These are phyloP conservation scores for Laguncularia racemosa DNA, from an alignment of 345 rosid genomes.

Conservation along the genomic window DNA sequence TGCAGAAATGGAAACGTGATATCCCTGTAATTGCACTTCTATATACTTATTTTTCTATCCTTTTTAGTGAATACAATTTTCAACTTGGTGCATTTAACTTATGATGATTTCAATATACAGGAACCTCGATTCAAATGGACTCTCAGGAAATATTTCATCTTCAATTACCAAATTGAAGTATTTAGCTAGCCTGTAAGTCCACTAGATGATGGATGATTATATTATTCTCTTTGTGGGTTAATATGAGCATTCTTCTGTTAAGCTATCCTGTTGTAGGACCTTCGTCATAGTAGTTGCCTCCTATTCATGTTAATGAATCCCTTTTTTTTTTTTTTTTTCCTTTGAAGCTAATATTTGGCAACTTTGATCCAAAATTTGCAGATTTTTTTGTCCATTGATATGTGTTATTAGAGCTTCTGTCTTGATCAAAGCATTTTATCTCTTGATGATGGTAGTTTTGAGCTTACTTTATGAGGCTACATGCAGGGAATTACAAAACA, in stretches of 20 bases:
- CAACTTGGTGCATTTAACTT: not conserved
- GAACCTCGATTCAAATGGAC: conserved; percentile 62
- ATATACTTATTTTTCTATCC: not conserved
- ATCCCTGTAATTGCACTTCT: conserved; percentile 50
- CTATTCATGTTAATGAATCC: no score
- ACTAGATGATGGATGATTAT: conserved; percentile 3
- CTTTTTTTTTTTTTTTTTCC: no score
- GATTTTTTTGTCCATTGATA: no score
- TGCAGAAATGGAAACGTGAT: conserved; percentile 63
- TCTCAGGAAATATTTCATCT: conserved; percentile 73
- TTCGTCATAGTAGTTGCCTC: no score
- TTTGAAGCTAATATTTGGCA: no score
- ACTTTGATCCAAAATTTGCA: no score
- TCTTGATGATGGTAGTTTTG: not conserved
- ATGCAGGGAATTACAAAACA: conserved; percentile 85
- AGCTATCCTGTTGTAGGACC: no score
- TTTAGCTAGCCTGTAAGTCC: conserved; percentile 63
- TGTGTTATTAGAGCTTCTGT: no score
- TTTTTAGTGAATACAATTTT: not conserved
- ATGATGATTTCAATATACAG: conserved; percentile 29
- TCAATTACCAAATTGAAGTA: conserved; percentile 61
- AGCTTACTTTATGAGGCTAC: not conserved
- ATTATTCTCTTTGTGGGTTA: no score
- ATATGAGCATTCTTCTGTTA: no score
- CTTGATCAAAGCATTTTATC: no score